phyloP scores from a whole-genome alignment of 169 alveolate species.

The Plasmodium gallinaceum region DNA sequence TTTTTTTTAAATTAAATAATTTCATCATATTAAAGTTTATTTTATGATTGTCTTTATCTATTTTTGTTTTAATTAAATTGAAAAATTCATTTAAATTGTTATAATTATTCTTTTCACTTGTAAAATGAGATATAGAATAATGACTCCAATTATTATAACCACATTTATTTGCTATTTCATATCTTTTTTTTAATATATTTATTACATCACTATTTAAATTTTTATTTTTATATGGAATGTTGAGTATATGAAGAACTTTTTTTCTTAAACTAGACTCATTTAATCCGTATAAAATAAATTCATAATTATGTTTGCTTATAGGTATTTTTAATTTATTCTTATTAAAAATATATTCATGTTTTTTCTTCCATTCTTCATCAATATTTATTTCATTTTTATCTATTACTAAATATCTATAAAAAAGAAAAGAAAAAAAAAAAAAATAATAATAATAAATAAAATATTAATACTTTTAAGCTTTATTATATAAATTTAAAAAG shows the following conservation, averaged over 20 bases:
- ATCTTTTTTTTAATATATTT: conserved; percentile 70
- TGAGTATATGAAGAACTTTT: conserved; percentile 32
- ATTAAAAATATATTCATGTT: conserved; percentile 34
- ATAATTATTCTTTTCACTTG: conserved; percentile 61
- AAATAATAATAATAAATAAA: neutral
- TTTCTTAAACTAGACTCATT: conserved; percentile 24
- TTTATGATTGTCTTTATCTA: conserved; percentile 25
- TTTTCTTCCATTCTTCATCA: conserved; percentile 60
- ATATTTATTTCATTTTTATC: conserved; percentile 47
- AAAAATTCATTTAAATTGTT: conserved; percentile 20
- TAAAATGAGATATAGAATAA: conserved; percentile 48
- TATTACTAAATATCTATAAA: conserved; percentile 25
- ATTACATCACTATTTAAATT: conserved; percentile 41
- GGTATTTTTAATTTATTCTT: conserved; percentile 59
- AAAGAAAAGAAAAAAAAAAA: neutral
- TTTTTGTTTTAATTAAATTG: conserved; percentile 16
- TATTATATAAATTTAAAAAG: too few species aligned
- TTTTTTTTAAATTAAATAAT: neutral
- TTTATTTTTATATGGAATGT: conserved; percentile 40
- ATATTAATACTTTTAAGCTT: too few species aligned
- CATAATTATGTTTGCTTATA: conserved; percentile 68
- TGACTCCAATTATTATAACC: conserved; percentile 62
- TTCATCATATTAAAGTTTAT: conserved; percentile 9
- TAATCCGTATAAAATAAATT: conserved; percentile 28
- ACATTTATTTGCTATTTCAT: conserved; percentile 36